Percentiles rank a stretch among this genome's conserved stretches.
Conservation (phyloP, 352 stramenopile genomes). For the Phytophthora rubi region DNA sequence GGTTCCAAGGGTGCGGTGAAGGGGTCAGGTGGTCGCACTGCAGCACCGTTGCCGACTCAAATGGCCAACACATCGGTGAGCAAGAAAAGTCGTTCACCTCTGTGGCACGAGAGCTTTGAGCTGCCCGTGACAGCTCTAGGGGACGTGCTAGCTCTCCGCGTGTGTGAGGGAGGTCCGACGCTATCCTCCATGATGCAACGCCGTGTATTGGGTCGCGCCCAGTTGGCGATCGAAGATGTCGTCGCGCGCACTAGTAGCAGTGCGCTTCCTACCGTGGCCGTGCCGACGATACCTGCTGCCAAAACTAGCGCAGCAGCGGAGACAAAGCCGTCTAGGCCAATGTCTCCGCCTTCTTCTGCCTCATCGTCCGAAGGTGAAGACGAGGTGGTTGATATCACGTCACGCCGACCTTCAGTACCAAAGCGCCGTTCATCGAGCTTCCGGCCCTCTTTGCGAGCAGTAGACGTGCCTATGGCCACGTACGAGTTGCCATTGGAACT, state of each 20-base stretch:
- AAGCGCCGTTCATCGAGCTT: constrained; percentile 13
- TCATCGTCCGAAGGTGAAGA: constrained; percentile 28
- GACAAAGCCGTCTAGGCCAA: constrained; percentile 10
- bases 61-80: constrained; percentile 61
- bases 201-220: constrained; percentile 52
- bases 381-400: constrained; percentile 6
- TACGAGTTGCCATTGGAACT: constrained; percentile 76
- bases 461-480: constrained; percentile 54
- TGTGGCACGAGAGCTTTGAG: constrained; percentile 71
- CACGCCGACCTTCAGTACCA: constrained; percentile 1
- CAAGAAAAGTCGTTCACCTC: constrained; percentile 64
- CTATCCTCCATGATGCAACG: constrained; percentile 35
- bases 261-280: background rate
- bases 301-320: constrained; percentile 2
- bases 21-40: constrained; percentile 1
- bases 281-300: constrained; percentile 1
- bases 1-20: constrained; percentile 8
- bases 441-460: background rate
- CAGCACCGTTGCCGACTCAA: constrained; percentile 8
- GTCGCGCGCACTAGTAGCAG: constrained; percentile 42
- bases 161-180: constrained; percentile 62
- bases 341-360: background rate
- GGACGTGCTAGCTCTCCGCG: constrained; percentile 49
- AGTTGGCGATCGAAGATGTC: constrained; percentile 53
- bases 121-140: constrained; percentile 57